Base-by-base conservation (phyloP, 176 grass and related monocot genomes). In the Oryza meyeriana region DNA sequence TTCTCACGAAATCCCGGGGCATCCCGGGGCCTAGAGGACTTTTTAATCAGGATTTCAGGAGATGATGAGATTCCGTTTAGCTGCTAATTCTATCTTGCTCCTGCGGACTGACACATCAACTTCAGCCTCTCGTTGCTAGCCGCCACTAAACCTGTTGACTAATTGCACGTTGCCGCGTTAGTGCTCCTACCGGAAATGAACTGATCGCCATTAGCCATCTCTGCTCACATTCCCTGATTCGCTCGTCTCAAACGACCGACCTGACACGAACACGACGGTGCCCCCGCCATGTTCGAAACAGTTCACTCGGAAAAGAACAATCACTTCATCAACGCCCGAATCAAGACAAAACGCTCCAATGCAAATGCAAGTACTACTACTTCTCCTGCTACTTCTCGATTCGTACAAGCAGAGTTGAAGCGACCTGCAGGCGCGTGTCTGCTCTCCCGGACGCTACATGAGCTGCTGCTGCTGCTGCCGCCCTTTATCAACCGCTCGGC, bases 1-100 rank as follows among this genome's bases (percentile, higher is more conserved):
- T 68, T 42, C 61, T 84, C 27, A 5, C 44, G 61, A 55, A 35
- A 74, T 74, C 50, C 50, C 81, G 75, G 75, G 59, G n/a, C n/a
- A n/a, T n/a, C n/a, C n/a, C n/a, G n/a, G n/a, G 75, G n/a, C 47
- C 65, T 26, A 4, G 22, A n/a, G 17, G 78, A 62, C 62, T 86
- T 81, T 75, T 81, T 27, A 41, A 25, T 65, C 78, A 3, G 26
- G 85, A 81, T 87, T 87, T 76, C 78, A 87, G 85, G 78, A 33
- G 36, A 24, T 18, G 78, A 68, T 57, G 57, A 10, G 55, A 42
- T 72, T 22, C 74, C 57, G 17, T 18, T 79, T 59, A 61, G n/a
- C 75, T 65, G 27, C 33, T 32, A 25, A 41, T 73, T 64, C 61
- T 36, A 80, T 16, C 2, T 11, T 42, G 20, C 67, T 26, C 71